Percentiles rank a stretch among this genome's conserved stretches.
Evolutionary conservation across 2,329 filamentous ascomycete species (phyloP).

Genomic region (Fusarium piperis): DNA sequence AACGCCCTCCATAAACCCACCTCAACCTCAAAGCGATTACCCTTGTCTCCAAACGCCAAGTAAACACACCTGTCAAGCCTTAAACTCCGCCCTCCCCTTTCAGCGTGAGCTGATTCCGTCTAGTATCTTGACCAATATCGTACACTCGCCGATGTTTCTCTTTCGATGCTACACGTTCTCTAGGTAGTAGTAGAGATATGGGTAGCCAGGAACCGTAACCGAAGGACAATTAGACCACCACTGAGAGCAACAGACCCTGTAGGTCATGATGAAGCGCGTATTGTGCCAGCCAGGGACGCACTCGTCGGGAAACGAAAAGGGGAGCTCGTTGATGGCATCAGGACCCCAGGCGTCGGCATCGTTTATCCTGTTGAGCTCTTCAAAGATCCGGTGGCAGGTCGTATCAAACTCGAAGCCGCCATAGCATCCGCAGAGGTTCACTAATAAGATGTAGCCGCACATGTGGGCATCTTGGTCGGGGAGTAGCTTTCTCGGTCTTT

Average conservation of each 20-base stretch:
- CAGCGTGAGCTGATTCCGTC: constrained; percentile 24
- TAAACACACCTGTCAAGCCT: neutral
- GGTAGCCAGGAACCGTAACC: constrained; percentile 19
- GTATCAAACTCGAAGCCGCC: constrained; percentile 36
- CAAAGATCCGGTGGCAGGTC: constrained; percentile 35
- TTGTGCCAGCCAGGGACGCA: constrained; percentile 43
- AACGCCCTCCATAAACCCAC: neutral
- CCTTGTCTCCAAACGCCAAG: neutral
- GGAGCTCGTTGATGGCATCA: constrained; percentile 32
- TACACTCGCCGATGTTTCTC: constrained; percentile 6
- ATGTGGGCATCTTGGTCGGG: constrained; percentile 27
- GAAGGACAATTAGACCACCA: constrained; percentile 33
- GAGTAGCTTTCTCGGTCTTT: constrained; percentile 7
- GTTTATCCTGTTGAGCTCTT: constrained; percentile 44
- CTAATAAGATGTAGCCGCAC: constrained; percentile 43
- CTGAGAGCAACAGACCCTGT: constrained; percentile 26
- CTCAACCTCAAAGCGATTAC: neutral
- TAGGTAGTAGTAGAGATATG: constrained; percentile 15
- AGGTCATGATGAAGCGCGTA: constrained; percentile 27
- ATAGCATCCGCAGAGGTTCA: constrained; percentile 43
- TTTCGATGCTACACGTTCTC: neutral
- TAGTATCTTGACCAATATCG: constrained; percentile 7
- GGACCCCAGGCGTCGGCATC: constrained; percentile 37
- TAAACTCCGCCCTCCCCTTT: neutral
- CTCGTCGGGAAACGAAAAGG: constrained; percentile 37